Base-by-base conservation (phyloP, 768 basidiomycete species). In the Vishniacozyma victoriae region DNA sequence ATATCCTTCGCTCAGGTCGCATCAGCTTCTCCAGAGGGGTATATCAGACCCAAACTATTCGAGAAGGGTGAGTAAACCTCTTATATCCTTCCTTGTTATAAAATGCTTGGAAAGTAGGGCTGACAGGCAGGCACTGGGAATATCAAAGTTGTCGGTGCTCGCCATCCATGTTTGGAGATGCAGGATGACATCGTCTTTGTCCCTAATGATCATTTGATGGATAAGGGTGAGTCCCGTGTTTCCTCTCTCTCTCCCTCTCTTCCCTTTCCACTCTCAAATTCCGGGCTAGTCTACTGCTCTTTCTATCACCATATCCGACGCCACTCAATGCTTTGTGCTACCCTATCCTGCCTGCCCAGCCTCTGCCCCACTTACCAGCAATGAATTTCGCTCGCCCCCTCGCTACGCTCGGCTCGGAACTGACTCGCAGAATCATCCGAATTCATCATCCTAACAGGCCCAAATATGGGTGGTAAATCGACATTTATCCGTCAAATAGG, bases 381-480 rank as follows among this genome's bases (percentile, higher is more conserved):
- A 25, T 11, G 33, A 33, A 33, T 9, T 7, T 13, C 43, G 39
- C 51, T 53, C 46, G 35, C 18, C n/a, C 23, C 29, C n/a, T n/a
- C 29, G 29, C n/a, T 9, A 33, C n/a, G 29, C 9, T 33, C 29
- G n/a, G 9, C 29, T n/a, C 29, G n/a, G n/a, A 33, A n/a, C 29
- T 33, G n/a, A 33, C 29, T 9, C 40, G 19, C 50, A 87, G 87
- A 79, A 45, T 77, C 83, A 52, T 89, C 87, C 57, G 93, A 96
- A 70, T 92, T 99, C 73, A 84, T 88, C 53, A 92, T 97, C 46
- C 92, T 97, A 58, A 96, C 93, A 18, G 95, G 95, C 4, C 95
- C 95, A 0, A 99, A 99, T 72, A 96, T 96, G 87, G 95, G 95
- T 44, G 95, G 95, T 51, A 99, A 99, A 73, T 90, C 87, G 40